Percentiles rank a stretch among this genome's conserved stretches.
Conservation (phyloP, 2,329 filamentous ascomycete genomes). For the Colletotrichum sp. region DNA sequence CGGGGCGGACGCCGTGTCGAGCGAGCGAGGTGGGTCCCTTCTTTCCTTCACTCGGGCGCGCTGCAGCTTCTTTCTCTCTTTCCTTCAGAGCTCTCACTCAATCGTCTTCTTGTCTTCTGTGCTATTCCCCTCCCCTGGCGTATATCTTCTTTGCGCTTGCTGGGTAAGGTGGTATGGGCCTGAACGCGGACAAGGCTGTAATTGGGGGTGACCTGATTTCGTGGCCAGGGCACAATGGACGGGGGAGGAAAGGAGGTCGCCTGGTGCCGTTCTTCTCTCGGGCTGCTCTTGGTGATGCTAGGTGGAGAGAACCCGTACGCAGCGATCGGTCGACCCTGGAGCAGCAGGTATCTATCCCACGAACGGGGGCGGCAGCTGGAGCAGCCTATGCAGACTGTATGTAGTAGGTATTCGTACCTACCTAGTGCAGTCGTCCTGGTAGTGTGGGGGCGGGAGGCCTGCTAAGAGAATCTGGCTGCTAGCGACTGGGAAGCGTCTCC, state of each 20-base stretch:
- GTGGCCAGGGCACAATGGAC: neutral
- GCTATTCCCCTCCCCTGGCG: neutral
- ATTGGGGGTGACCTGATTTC: neutral
- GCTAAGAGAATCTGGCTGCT: neutral
- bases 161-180: neutral
- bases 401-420: neutral
- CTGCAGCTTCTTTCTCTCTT: neutral
- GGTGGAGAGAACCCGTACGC: neutral
- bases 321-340: neutral
- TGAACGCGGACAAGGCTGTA: slow-evolving; percentile 11
- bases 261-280: neutral
- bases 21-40: neutral
- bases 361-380: neutral
- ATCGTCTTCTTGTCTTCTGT: neutral
- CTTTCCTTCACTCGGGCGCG: neutral
- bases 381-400: neutral
- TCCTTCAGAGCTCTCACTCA: neutral
- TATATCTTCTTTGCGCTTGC: neutral
- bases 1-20: slow-evolving; percentile 11
- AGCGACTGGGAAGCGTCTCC: neutral
- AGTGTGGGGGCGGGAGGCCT: neutral
- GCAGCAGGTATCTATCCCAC: neutral
- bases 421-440: neutral
- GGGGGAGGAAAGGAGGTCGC: neutral
- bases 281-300: neutral